Percentiles rank a stretch among this genome's conserved stretches.
phyloP scores from a whole-genome alignment of 2,329 filamentous ascomycete genomes.

The Cladophialophora yegresii region DNA sequence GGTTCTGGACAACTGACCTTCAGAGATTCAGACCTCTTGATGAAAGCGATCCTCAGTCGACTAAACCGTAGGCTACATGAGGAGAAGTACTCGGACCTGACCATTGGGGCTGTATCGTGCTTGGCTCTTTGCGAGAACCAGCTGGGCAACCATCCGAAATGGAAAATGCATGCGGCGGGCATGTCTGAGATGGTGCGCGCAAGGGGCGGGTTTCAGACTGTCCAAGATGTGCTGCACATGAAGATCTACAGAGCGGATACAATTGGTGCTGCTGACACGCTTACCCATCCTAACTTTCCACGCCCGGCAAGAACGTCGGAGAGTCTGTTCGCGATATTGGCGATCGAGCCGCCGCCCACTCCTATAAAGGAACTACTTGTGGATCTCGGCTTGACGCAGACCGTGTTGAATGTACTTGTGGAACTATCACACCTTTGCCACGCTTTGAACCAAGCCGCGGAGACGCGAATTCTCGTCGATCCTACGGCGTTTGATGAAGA shows the following conservation, averaged over 20 bases:
- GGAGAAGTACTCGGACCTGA: constrained; percentile 26
- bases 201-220: constrained; percentile 25
- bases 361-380: background rate
- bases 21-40: constrained; percentile 21
- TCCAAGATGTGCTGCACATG: constrained; percentile 21
- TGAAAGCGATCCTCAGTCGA: constrained; percentile 30
- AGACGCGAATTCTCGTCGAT: constrained; percentile 15
- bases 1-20: constrained; percentile 6
- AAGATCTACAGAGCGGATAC: constrained; percentile 32
- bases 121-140: constrained; percentile 28
- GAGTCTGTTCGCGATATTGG: constrained; percentile 10
- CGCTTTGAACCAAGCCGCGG: constrained; percentile 19
- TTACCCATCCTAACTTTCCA: constrained; percentile 24
- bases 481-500: constrained; percentile 29
- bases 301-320: constrained; percentile 11
- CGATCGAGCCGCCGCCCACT: constrained; percentile 4
- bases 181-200: constrained; percentile 32
- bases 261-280: constrained; percentile 28
- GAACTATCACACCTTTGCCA: constrained; percentile 24
- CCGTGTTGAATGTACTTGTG: constrained; percentile 14
- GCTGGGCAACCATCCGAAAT: constrained; percentile 26
- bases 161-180: constrained; percentile 27
- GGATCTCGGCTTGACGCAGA: background rate
- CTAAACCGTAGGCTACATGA: constrained; percentile 27
- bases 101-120: constrained; percentile 32